Evolutionary conservation across 169 alveolate species (phyloP), one percentile per base, ranked within the genome.

Genomic region (Plasmodium inui): DNA sequence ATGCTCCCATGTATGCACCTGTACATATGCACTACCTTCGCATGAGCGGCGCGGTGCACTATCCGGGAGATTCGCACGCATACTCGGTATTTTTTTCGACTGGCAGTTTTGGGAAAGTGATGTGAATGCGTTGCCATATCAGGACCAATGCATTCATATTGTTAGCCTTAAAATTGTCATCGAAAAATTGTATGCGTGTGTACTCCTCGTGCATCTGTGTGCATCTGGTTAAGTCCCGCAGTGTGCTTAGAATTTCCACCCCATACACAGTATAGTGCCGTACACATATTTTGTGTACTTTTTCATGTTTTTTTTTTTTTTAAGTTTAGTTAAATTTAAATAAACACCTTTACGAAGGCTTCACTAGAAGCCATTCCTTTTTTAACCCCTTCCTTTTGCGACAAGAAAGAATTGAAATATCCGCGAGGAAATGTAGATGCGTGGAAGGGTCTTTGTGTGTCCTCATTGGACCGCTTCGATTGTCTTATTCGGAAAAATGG

Each of bases 361-460:
- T 85, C 93, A 85, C 93, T 85, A 85, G 93, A 85, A 85, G 93
- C 93, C 93, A 85, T 85, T 85, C 30, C 39, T 30, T 82, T 26
- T n/a, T n/a, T 78, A 39, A 39, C 50, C 12, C 26, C 50, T 22
- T 44, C 61, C 2, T 9, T 76, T 76, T 14, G 9, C 32, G 17
- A 76, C 28, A 76, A 76, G 50, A 34, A 76, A 19, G 19, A 76
- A 19, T 28, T 26, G 34, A 26, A 17, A 26, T 67, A 41, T 41
- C 6, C 10, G 73, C 28, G 30, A 57, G 73, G 73, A 57, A n/a
- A 6, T n/a, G 32, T 14, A 41, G 53, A 7, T 41, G 17, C 2
- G 26, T 14, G 61, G 26, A 12, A 12, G 2, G 0, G n/a, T 44
- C 10, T 44, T 44, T 44, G n/a, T 3, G n/a, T 44, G n/a, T 10